Evolutionary conservation across 2,329 filamentous ascomycete species (phyloP).

Genomic region (Cordyceps pruinosa): DNA sequence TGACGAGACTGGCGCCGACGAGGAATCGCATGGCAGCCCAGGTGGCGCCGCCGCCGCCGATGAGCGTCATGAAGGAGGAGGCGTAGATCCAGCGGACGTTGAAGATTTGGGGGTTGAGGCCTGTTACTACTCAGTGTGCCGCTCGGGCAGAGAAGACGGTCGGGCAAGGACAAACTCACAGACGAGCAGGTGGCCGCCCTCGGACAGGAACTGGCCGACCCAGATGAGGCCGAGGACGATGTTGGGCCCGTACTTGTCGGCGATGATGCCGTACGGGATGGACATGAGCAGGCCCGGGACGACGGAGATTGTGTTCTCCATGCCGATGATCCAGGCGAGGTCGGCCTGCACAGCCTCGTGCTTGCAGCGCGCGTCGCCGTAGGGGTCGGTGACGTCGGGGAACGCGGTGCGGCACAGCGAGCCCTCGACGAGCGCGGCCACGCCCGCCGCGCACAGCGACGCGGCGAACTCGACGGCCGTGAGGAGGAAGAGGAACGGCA

Average conservation of each 20-base stretch:
- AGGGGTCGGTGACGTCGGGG: background rate
- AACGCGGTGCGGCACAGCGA: background rate
- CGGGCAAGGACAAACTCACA: background rate
- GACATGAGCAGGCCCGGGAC: slow-evolving; percentile 6
- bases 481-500: background rate
- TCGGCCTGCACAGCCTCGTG: slow-evolving; percentile 3
- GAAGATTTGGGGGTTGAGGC: slow-evolving; percentile 5
- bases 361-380: slow-evolving; percentile 11
- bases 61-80: slow-evolving; percentile 6
- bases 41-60: slow-evolving; percentile 6
- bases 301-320: slow-evolving; percentile 4
- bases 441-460: background rate
- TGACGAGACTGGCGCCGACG: slow-evolving; percentile 1
- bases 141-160: no score
- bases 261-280: slow-evolving; percentile 9
- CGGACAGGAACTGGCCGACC: slow-evolving; percentile 1
- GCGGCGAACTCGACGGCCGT: slow-evolving; percentile 3
- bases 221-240: background rate
- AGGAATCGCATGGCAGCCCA: slow-evolving; percentile 3
- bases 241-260: slow-evolving; percentile 6
- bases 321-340: slow-evolving; percentile 9
- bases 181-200: slow-evolving; percentile 4
- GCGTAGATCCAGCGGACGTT: slow-evolving; percentile 9
- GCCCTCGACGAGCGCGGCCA: slow-evolving; percentile 9
- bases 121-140: background rate